These are phyloP conservation scores for Cicer bijugum DNA, from an alignment of 306 rosid species.

Conservation along the genomic window DNA sequence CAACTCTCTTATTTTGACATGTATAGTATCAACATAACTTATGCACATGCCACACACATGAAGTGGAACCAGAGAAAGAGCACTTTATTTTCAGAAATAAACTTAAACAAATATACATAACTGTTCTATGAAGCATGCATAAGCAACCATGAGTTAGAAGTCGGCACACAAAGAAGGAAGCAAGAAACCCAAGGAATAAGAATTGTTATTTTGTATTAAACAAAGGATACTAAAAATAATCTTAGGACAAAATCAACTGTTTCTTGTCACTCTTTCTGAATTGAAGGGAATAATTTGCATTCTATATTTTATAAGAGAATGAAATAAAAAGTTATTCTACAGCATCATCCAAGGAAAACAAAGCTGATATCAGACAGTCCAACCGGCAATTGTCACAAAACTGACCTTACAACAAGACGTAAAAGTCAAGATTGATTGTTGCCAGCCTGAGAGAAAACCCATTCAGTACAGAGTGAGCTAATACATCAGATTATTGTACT, in stretches of 20 bases:
- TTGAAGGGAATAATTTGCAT: slow-evolving; percentile 27
- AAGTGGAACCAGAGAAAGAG: slow-evolving; percentile 27
- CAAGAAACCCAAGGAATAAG: slow-evolving; percentile 27
- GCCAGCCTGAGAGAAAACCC: slow-evolving; percentile 62
- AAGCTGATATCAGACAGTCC: slow-evolving; percentile 57
- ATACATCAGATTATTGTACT: slow-evolving; percentile 45
- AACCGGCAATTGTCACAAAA: slow-evolving; percentile 55
- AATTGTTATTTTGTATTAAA: not conserved
- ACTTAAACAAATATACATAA: slow-evolving; percentile 33
- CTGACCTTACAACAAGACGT: slow-evolving; percentile 57
- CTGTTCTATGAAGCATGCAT: slow-evolving; percentile 23
- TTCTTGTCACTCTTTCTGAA: slow-evolving; percentile 29
- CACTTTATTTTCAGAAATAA: slow-evolving; percentile 27
- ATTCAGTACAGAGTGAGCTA: slow-evolving; percentile 55
- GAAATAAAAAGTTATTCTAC: slow-evolving; percentile 37
- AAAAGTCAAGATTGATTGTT: slow-evolving; percentile 57
- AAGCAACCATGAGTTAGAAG: slow-evolving; percentile 31
- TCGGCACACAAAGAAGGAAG: slow-evolving; percentile 26
- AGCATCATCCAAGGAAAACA: slow-evolving; percentile 47
- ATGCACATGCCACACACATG: slow-evolving; percentile 39
- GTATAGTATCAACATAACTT: slow-evolving; percentile 37
- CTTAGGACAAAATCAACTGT: slow-evolving; percentile 33
- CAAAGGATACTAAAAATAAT: slow-evolving; percentile 33
- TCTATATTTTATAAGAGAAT: slow-evolving; percentile 11
- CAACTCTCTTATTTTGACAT: slow-evolving; percentile 32